phyloP scores from a whole-genome alignment of 108 stramenopile genomes.

The Fragilariopsis cylindrus region DNA sequence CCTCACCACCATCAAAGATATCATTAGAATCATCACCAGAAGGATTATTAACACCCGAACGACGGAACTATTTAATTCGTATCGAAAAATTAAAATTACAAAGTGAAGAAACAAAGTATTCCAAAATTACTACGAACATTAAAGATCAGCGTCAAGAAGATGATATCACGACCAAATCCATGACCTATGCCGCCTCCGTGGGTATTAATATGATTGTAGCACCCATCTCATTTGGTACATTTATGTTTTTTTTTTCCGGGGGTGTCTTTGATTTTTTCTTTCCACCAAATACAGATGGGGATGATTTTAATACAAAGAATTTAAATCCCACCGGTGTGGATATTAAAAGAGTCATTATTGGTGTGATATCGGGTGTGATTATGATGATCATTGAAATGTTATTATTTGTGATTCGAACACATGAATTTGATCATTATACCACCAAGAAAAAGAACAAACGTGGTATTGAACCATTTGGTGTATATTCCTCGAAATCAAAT shows the following conservation, averaged over 20 bases:
- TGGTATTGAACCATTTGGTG: constrained; percentile 41
- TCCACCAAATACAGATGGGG: constrained; percentile 8
- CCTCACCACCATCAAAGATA: background rate
- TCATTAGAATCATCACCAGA: background rate
- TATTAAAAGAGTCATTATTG: constrained; percentile 70
- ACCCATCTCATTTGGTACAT: constrained; percentile 77
- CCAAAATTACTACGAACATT: constrained; percentile 58
- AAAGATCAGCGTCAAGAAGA: constrained; percentile 44
- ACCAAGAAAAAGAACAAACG: constrained; percentile 64
- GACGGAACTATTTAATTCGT: constrained; percentile 21
- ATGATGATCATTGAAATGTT: constrained; percentile 91
- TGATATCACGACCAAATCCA: constrained; percentile 70
- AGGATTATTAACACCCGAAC: constrained; percentile 1
- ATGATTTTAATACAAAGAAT: constrained; percentile 15
- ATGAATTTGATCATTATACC: constrained; percentile 69
- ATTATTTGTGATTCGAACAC: constrained; percentile 83
- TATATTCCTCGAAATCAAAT: constrained; percentile 30
- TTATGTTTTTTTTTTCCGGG: constrained; percentile 86
- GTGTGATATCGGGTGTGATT: constrained; percentile 68
- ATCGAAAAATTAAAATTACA: constrained; percentile 56
- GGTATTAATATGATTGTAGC: constrained; percentile 89
- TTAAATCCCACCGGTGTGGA: constrained; percentile 40
- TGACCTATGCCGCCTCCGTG: constrained; percentile 83
- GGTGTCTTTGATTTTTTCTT: constrained; percentile 57
- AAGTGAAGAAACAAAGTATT: constrained; percentile 68